These are phyloP conservation scores for Schoenoplectus triqueter DNA, from an alignment of 202 grass and related monocot species.

Conservation along the genomic window DNA sequence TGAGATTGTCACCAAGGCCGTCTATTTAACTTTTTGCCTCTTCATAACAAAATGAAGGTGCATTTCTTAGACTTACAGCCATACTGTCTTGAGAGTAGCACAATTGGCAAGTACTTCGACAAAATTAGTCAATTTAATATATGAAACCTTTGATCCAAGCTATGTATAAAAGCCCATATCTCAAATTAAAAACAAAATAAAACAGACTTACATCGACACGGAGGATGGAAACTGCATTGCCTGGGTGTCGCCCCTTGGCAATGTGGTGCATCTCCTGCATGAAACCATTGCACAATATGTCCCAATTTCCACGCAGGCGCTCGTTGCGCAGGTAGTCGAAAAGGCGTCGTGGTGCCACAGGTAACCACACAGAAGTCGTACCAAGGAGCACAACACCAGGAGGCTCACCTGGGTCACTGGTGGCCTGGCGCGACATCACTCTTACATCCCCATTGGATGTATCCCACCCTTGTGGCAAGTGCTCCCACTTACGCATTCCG, in stretches of 20 bases:
- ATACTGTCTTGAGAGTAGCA: background rate
- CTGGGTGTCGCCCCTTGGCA: slow-evolving; percentile 80
- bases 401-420: slow-evolving; percentile 64
- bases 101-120: background rate
- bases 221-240: slow-evolving; percentile 86
- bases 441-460: slow-evolving; percentile 42
- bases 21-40: background rate
- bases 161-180: background rate
- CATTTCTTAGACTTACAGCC: background rate
- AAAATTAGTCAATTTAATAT: background rate
- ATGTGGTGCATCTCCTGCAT: slow-evolving; percentile 95
- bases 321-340: slow-evolving; percentile 89
- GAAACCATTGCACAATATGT: slow-evolving; percentile 78
- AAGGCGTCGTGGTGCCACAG: slow-evolving; percentile 50
- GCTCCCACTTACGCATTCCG: slow-evolving; percentile 72
- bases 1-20: background rate
- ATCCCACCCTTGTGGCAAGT: slow-evolving; percentile 49
- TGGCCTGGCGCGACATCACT: slow-evolving; percentile 78
- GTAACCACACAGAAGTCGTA: slow-evolving; percentile 71
- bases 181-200: background rate
- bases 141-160: background rate
- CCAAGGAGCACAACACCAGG: slow-evolving; percentile 78
- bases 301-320: slow-evolving; percentile 77
- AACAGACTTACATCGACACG: slow-evolving; percentile 62
- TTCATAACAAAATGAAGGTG: background rate